These are phyloP conservation scores for Stylosanthes scabra DNA, from an alignment of 331 rosid species.

Conservation along the genomic window DNA sequence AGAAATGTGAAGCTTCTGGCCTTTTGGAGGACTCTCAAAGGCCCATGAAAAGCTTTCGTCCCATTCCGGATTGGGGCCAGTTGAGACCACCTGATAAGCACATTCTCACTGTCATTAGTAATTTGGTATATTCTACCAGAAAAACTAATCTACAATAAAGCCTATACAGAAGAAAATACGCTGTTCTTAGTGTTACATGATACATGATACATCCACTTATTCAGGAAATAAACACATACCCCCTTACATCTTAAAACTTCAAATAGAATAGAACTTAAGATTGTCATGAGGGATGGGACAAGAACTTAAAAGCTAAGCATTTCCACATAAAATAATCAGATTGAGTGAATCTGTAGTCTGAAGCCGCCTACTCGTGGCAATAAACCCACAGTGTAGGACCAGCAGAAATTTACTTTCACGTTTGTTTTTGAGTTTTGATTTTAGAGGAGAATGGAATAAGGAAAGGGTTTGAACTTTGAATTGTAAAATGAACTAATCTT, in stretches of 20 bases:
- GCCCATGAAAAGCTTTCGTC: slow-evolving; percentile 97
- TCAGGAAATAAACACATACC: background rate
- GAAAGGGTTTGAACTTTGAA: too few species aligned
- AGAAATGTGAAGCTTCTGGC: slow-evolving; percentile 97
- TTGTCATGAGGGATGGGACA: background rate
- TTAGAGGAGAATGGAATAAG: too few species aligned
- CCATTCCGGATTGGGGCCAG: slow-evolving; percentile 98
- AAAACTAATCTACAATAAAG: slow-evolving; percentile 25
- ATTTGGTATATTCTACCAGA: slow-evolving; percentile 8
- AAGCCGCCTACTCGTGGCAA: slow-evolving; percentile 9
- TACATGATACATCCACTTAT: slow-evolving; percentile 1
- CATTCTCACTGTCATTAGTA: slow-evolving; percentile 17
- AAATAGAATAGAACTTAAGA: background rate
- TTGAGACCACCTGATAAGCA: slow-evolving; percentile 79
- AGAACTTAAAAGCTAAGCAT: slow-evolving; percentile 20
- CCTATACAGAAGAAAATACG: slow-evolving; percentile 16
- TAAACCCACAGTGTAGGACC: slow-evolving; percentile 5
- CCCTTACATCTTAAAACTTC: background rate
- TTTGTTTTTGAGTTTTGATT: too few species aligned
- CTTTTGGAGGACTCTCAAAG: slow-evolving; percentile 99
- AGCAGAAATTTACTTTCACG: background rate
- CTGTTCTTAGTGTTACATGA: slow-evolving; percentile 4
- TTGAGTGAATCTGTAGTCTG: slow-evolving; percentile 24
- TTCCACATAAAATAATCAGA: slow-evolving; percentile 12
- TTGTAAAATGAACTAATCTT: too few species aligned